Percentiles rank a stretch among this genome's conserved stretches.
These are phyloP conservation scores for Saccharomyces jurei DNA, from an alignment of 805 yeast species.

Conservation along the genomic window DNA sequence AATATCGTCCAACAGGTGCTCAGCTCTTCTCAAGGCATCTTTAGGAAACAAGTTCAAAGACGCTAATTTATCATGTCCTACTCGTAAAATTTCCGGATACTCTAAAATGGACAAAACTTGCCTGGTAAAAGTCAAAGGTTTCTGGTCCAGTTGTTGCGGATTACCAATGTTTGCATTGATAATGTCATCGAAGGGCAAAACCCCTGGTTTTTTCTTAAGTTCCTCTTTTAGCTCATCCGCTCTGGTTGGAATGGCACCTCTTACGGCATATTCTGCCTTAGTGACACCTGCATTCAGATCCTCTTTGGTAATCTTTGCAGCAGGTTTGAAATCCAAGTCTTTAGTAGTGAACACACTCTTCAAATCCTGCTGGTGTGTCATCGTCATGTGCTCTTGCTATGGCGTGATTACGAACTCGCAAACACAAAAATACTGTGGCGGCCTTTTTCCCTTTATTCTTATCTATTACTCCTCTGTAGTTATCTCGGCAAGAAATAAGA, in stretches of 20 bases:
- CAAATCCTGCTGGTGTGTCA: background rate
- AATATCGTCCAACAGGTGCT: slow-evolving; percentile 45
- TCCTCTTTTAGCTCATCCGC: slow-evolving; percentile 74
- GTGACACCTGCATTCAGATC: slow-evolving; percentile 68
- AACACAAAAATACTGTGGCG: background rate
- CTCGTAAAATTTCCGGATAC: slow-evolving; percentile 61
- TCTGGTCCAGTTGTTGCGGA: slow-evolving; percentile 93
- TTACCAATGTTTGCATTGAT: slow-evolving; percentile 92
- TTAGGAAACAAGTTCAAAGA: slow-evolving; percentile 30
- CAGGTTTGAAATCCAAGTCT: slow-evolving; percentile 17
- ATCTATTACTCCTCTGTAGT: background rate
- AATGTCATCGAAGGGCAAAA: slow-evolving; percentile 68
- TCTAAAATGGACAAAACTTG: slow-evolving; percentile 82
- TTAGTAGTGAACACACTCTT: background rate
- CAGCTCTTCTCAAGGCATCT: slow-evolving; percentile 73
- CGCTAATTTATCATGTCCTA: slow-evolving; percentile 12
- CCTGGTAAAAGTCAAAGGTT: slow-evolving; percentile 88
- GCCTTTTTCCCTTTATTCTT: background rate
- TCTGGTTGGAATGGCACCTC: slow-evolving; percentile 87
- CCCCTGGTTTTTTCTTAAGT: slow-evolving; percentile 44
- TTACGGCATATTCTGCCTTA: slow-evolving; percentile 88
- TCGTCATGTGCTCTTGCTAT: background rate
- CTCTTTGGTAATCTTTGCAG: slow-evolving; percentile 31
- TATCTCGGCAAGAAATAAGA: background rate
- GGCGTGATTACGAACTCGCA: background rate